Base-by-base conservation (phyloP, 2,329 filamentous ascomycete species). In the Aureobasidium mangrovei region DNA sequence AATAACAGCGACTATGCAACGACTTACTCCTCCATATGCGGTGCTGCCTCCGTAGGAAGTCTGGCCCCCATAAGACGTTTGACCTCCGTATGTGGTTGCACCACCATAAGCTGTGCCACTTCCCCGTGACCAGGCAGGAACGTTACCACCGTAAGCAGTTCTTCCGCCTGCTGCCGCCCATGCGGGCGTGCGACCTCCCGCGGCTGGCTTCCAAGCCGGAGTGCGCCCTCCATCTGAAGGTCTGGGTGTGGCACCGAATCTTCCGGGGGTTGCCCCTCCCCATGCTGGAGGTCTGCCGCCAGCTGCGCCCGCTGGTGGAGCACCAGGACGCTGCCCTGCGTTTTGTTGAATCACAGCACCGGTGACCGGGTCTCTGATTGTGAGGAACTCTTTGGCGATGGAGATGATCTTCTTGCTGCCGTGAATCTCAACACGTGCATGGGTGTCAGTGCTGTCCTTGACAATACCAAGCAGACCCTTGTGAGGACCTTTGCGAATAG, bases 391-490 rank as follows among this genome's bases (percentile, higher is more conserved):
- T 66, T 94, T 94, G 24, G 83, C 80, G 35, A 97, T 82, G 6
- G 85, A 90, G 58, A 97, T 82, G 12, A 88, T 86, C 76, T 96
- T 97, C 72, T 84, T 88, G 74, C 95, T 95, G 4, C 91, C 91
- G 67, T 97, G 91, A 38, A 98, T 75, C 71, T 98, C 93, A 40
- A 98, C 86, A 59, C 91, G 86, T 31, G 89, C 91, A 64, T 86
- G 82, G 3, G 81, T 81, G 62, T 94, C 91, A 5, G 88, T 95
- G 0, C 91, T 86, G 66, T 97, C 91, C 67, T 95, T 96, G 62
- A 98, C 91, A 60, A 96, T 95, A 62, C 93, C 93, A 40, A 97
- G 76, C 41, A 96, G 77, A 55, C 91, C 91, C 72, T 98, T 98
- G 75, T 91, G 90, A 26, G 86, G 83, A 29, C 93, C 93, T 66